A percentile compares a stretch with the other conserved stretches of the same genome.
Conservation (phyloP, 2,329 filamentous ascomycete species). For the Tolypocladium ovalisporum region DNA sequence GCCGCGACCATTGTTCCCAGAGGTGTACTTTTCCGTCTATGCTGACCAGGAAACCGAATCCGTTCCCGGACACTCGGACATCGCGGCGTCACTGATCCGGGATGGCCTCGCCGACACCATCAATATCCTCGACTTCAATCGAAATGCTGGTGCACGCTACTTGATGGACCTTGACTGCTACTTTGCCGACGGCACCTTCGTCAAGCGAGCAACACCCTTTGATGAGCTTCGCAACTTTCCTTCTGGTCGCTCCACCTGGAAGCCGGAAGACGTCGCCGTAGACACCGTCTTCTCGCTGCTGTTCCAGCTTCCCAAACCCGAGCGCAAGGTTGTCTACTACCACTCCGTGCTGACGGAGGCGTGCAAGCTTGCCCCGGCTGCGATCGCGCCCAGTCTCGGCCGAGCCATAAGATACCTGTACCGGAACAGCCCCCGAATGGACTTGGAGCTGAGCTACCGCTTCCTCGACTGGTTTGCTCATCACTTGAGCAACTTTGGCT, state of each 20-base stretch:
- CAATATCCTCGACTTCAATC: constrained; percentile 87
- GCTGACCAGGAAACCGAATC: constrained; percentile 78
- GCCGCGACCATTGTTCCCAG: constrained; percentile 70
- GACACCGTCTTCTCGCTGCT: constrained; percentile 95
- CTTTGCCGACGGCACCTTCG: constrained; percentile 80
- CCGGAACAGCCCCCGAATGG: constrained; percentile 68
- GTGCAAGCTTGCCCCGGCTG: constrained; percentile 90
- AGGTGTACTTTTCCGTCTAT: constrained; percentile 91
- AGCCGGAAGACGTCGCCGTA: constrained; percentile 94
- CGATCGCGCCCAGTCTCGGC: constrained; percentile 89
- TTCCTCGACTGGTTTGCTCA: constrained; percentile 98
- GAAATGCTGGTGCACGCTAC: constrained; percentile 74
- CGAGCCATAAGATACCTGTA: constrained; percentile 89
- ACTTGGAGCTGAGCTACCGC: constrained; percentile 74
- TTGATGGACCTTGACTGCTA: constrained; percentile 93
- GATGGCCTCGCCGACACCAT: constrained; percentile 87
- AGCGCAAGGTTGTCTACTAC: constrained; percentile 95
- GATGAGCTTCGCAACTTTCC: constrained; percentile 71
- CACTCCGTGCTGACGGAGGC: constrained; percentile 90
- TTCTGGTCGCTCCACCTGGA: constrained; percentile 68
- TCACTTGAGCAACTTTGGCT: constrained; percentile 97
- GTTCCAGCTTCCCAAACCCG: constrained; percentile 73
- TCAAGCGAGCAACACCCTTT: constrained; percentile 86
- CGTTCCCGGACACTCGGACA: constrained; percentile 65
- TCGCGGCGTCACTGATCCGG: constrained; percentile 73